These are phyloP conservation scores for Eucalyptus lansdowneana DNA, from an alignment of 345 rosid genomes.

Conservation along the genomic window DNA sequence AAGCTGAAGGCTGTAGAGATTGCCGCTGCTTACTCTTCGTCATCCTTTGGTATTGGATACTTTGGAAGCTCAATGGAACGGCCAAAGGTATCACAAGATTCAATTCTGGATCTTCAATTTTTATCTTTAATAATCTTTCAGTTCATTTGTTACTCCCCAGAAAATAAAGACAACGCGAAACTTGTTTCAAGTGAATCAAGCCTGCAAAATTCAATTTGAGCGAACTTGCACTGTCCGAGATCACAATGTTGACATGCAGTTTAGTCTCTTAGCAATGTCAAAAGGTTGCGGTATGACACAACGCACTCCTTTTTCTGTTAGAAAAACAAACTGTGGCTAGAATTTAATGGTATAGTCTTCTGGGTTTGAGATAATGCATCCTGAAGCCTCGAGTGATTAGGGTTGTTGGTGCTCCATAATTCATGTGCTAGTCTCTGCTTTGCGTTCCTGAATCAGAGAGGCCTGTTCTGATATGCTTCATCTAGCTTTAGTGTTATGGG, in stretches of 20 bases:
- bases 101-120: neutral
- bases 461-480: neutral
- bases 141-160: neutral
- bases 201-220: neutral
- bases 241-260: neutral
- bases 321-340: neutral
- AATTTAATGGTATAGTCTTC: neutral
- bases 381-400: neutral
- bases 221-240: neutral
- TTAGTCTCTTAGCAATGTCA: neutral
- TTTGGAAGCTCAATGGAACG: conserved; percentile 67
- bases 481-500: neutral
- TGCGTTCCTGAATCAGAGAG: neutral
- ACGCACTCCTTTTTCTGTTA: neutral
- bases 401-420: neutral
- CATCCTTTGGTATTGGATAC: conserved; percentile 87
- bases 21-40: conserved; percentile 74
- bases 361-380: neutral
- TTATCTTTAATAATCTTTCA: neutral
- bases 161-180: neutral
- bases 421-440: neutral
- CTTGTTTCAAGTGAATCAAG: neutral
- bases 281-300: neutral
- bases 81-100: conserved; percentile 57
- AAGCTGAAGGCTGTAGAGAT: conserved; percentile 74